These are phyloP conservation scores for Singerocomus rubriflavus DNA, from an alignment of 1,284 basidiomycete species.

Conservation along the genomic window DNA sequence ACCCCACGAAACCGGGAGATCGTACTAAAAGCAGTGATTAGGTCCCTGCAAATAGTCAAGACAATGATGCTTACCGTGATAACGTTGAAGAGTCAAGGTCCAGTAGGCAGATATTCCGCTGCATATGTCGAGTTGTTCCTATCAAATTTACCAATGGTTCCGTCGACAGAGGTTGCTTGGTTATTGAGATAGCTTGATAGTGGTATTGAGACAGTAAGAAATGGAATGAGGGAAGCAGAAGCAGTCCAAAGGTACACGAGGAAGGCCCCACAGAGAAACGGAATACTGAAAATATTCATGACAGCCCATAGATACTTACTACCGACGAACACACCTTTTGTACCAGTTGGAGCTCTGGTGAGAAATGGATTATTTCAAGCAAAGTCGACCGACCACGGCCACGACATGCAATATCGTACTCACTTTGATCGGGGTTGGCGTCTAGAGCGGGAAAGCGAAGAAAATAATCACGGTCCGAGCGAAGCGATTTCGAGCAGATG, in stretches of 20 bases:
- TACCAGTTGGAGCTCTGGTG: slow-evolving; percentile 12
- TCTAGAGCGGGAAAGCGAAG: background rate
- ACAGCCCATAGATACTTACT: slow-evolving; percentile 2
- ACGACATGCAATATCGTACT: background rate
- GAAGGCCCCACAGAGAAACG: slow-evolving; percentile 17
- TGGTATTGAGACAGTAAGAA: slow-evolving; percentile 28
- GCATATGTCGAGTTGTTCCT: slow-evolving; percentile 36
- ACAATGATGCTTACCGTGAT: slow-evolving; percentile 29
- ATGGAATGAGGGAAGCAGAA: slow-evolving; percentile 22
- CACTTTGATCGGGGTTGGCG: background rate
- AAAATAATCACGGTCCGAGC: too few relatives aligned
- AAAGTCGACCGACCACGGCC: slow-evolving; percentile 13
- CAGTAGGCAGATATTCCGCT: slow-evolving; percentile 35
- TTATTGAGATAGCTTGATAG: slow-evolving; percentile 36
- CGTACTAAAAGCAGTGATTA: slow-evolving; percentile 27
- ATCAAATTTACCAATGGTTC: slow-evolving; percentile 37
- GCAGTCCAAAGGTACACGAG: slow-evolving; percentile 14
- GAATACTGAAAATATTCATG: slow-evolving; percentile 17
- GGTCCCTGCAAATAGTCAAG: background rate
- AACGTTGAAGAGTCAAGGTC: slow-evolving; percentile 35
- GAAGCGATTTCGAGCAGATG: too few relatives aligned
- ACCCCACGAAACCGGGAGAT: slow-evolving; percentile 39
- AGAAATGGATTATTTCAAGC: background rate
- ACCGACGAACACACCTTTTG: slow-evolving; percentile 13
- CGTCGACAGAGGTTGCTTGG: slow-evolving; percentile 40